Evolutionary conservation across 495 filamentous ascomycete genomes (phyloP), one percentile per base, ranked within the genome.

Genomic region (Podospora comata): DNA sequence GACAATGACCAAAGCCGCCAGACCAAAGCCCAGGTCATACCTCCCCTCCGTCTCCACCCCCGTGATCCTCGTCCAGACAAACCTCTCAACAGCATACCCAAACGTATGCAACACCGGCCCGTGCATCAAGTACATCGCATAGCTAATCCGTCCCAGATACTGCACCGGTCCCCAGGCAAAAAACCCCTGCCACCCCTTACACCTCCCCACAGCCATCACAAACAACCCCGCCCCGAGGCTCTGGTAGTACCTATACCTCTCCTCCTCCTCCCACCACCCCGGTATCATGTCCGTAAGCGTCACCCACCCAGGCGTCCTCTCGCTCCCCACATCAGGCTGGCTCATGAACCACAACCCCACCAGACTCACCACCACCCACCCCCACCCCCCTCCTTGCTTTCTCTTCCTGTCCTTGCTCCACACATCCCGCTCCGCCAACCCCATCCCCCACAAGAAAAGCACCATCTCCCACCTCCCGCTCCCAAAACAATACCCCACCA

Each of bases 111-210:
- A 67, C 0, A 84, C 77, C 16, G 84, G 84, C 0, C 84, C 84
- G 70, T 86, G 84, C 74, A 85, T 77, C 20, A 86, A 76, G 67
- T 86, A 86, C 11, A 86, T 68, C 34, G 82, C 79, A 67, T 83
- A 86, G 64, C 79, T 82, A 59, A 85, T 84, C 64, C 75, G 77
- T 58, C 83, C 84, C 9, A 85, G 72, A 71, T 86, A 85, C 69
- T 84, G 81, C 15, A 79, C 74, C 5, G 67, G 19, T 4, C 66
- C 23, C 19, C 70, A 66, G 48, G 77, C 77, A 63, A 82, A 82
- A 30, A 79, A 60, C 53, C 71, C 68, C 70, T 78, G 77, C 80
- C 78, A 81, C 9, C 67, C 69, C 4, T 68, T 65, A 15, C 74
- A 76, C 19, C 77, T 76, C 20, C 73, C 74, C 32, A 78, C 75